These are phyloP conservation scores for Fusarium anthophilum DNA, from an alignment of 2,329 filamentous ascomycete genomes.

Conservation along the genomic window DNA sequence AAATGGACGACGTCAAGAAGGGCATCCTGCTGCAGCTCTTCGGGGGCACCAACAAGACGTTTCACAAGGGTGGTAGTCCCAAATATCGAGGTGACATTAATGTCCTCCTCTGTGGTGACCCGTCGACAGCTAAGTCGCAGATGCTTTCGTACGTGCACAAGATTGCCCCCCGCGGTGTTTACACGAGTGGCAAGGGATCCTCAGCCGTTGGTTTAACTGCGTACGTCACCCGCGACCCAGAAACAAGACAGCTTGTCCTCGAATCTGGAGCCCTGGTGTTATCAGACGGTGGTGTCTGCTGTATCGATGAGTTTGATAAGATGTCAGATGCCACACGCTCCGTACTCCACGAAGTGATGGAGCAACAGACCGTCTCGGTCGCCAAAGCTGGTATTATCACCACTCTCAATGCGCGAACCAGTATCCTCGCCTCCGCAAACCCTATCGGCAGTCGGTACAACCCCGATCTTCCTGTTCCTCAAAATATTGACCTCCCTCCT, in stretches of 20 bases:
- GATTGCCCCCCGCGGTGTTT: slow-evolving; percentile 89
- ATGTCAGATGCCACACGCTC: slow-evolving; percentile 84
- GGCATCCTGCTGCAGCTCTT: slow-evolving; percentile 96
- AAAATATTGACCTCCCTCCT: slow-evolving; percentile 97
- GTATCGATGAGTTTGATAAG: slow-evolving; percentile 88
- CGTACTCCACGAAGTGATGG: slow-evolving; percentile 88
- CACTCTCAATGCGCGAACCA: slow-evolving; percentile 93
- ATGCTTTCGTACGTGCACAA: slow-evolving; percentile 95
- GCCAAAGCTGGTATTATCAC: slow-evolving; percentile 96
- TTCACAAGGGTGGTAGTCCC: slow-evolving; percentile 94
- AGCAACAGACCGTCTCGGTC: slow-evolving; percentile 86
- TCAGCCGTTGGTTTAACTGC: slow-evolving; percentile 84
- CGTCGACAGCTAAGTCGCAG: slow-evolving; percentile 96
- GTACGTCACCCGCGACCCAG: slow-evolving; percentile 82
- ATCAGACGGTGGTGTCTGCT: slow-evolving; percentile 84
- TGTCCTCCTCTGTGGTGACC: slow-evolving; percentile 94
- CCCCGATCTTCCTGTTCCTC: slow-evolving; percentile 91
- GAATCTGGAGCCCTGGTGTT: slow-evolving; percentile 83
- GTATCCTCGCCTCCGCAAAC: slow-evolving; percentile 95
- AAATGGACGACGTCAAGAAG: slow-evolving; percentile 99
- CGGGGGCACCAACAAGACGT: slow-evolving; percentile 97
- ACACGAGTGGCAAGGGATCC: slow-evolving; percentile 83
- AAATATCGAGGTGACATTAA: slow-evolving; percentile 98
- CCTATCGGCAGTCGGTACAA: slow-evolving; percentile 99
- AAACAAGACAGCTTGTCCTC: slow-evolving; percentile 81